Conservation (phyloP, 2,329 filamentous ascomycete genomes). For the Colletotrichum cereale region DNA sequence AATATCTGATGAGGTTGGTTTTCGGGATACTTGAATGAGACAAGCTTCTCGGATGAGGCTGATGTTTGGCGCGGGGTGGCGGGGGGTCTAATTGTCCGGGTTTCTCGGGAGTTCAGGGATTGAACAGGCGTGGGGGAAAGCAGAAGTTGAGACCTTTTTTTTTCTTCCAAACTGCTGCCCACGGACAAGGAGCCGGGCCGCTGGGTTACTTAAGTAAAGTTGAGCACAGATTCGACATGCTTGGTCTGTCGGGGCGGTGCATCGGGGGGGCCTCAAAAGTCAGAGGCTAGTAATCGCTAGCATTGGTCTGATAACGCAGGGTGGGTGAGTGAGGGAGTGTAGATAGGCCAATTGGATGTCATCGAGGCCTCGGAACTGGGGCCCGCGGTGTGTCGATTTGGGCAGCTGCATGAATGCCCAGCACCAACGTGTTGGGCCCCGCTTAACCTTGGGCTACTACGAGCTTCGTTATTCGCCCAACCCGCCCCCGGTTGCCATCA, state of each 20-base stretch:
- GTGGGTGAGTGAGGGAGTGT: constrained; percentile 11
- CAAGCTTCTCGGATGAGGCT: constrained; percentile 28
- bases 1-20: constrained; percentile 4
- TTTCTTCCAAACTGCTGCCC: not conserved
- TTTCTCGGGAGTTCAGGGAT: constrained; percentile 16
- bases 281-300: constrained; percentile 7
- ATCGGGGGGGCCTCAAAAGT: constrained; percentile 40
- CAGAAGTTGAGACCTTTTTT: constrained; percentile 17
- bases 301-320: constrained; percentile 30
- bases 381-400: constrained; percentile 8
- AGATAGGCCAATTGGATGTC: constrained; percentile 25
- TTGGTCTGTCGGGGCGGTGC: constrained; percentile 36
- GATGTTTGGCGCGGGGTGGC: constrained; percentile 18
- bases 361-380: constrained; percentile 9
- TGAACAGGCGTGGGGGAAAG: constrained; percentile 13
- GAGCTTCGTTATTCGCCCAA: constrained; percentile 27
- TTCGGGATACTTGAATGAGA: constrained; percentile 9
- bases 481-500: constrained; percentile 16
- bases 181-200: constrained; percentile 36
- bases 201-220: constrained; percentile 36
- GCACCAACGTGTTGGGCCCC: constrained; percentile 37
- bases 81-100: constrained; percentile 13
- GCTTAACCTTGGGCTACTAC: constrained; percentile 7
- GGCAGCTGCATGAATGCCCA: constrained; percentile 42
- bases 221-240: constrained; percentile 7